phyloP scores from a whole-genome alignment of 352 stramenopile species.

The Phytophthora kernoviae region DNA sequence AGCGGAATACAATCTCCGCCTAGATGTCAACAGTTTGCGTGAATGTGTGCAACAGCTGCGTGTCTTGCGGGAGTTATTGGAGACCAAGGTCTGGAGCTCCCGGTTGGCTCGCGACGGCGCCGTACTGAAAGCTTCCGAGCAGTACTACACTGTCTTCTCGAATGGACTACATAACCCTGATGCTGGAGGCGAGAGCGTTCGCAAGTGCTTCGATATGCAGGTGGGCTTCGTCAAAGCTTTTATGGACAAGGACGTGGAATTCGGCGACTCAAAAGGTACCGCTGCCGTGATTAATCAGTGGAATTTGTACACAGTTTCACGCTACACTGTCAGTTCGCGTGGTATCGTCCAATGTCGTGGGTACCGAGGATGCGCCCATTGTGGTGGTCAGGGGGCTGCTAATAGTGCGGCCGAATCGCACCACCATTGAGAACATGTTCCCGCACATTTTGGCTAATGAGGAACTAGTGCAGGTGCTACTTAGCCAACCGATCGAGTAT shows the following conservation, averaged over 20 bases:
- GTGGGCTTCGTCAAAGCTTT: slow-evolving; percentile 55
- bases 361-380: slow-evolving; percentile 50
- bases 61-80: slow-evolving; percentile 45
- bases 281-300: slow-evolving; percentile 60
- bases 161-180: slow-evolving; percentile 55
- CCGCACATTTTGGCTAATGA: slow-evolving; percentile 64
- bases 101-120: slow-evolving; percentile 35
- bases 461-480: slow-evolving; percentile 54
- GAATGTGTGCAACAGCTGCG: slow-evolving; percentile 61
- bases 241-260: slow-evolving; percentile 48
- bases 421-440: slow-evolving; percentile 71
- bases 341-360: slow-evolving; percentile 44
- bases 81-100: slow-evolving; percentile 52
- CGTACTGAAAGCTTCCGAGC: slow-evolving; percentile 54
- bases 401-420: slow-evolving; percentile 51
- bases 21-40: slow-evolving; percentile 68
- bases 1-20: slow-evolving; percentile 64
- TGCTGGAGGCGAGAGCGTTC: slow-evolving; percentile 32
- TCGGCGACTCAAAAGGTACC: slow-evolving; percentile 42
- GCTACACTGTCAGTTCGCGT: slow-evolving; percentile 41
- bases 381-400: slow-evolving; percentile 51
- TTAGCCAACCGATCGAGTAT: slow-evolving; percentile 59
- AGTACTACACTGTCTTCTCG: slow-evolving; percentile 74
- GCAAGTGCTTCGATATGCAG: slow-evolving; percentile 60
- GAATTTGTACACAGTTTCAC: slow-evolving; percentile 65